phyloP scores from a whole-genome alignment of 345 rosid genomes.

The Hibiscus trionum region DNA sequence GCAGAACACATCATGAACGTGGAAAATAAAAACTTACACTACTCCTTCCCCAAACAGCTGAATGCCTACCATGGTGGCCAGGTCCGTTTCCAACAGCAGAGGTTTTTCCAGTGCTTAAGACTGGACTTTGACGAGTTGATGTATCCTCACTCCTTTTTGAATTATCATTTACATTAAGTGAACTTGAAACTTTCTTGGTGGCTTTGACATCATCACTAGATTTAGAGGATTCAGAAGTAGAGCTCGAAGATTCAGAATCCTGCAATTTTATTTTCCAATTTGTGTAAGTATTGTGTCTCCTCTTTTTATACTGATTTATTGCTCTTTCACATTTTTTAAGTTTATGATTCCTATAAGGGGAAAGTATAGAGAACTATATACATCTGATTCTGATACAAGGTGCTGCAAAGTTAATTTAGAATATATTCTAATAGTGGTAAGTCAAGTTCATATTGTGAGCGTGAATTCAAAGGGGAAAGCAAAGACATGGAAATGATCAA shows the following conservation, averaged over 20 bases:
- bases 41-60: slow-evolving; percentile 51
- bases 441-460: neutral
- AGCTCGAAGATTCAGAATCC: slow-evolving; percentile 33
- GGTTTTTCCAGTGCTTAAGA: slow-evolving; percentile 29
- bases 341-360: neutral
- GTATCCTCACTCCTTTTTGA: slow-evolving; percentile 20
- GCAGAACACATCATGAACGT: slow-evolving; percentile 1
- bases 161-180: slow-evolving; percentile 22
- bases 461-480: neutral
- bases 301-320: neutral
- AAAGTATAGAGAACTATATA: neutral
- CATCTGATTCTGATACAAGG: neutral
- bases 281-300: neutral
- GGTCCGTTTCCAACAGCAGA: slow-evolving; percentile 33
- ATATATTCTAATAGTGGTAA: neutral
- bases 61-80: slow-evolving; percentile 22
- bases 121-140: slow-evolving; percentile 20
- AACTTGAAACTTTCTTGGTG: slow-evolving; percentile 29
- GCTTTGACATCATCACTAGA: slow-evolving; percentile 19
- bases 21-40: slow-evolving; percentile 49
- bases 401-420: slow-evolving; percentile 1
- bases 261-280: slow-evolving; percentile 23
- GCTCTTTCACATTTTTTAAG: neutral
- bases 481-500: neutral
- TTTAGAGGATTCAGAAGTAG: slow-evolving; percentile 32